phyloP scores from a whole-genome alignment of 179 eudicot species.

The Silene vulgaris region DNA sequence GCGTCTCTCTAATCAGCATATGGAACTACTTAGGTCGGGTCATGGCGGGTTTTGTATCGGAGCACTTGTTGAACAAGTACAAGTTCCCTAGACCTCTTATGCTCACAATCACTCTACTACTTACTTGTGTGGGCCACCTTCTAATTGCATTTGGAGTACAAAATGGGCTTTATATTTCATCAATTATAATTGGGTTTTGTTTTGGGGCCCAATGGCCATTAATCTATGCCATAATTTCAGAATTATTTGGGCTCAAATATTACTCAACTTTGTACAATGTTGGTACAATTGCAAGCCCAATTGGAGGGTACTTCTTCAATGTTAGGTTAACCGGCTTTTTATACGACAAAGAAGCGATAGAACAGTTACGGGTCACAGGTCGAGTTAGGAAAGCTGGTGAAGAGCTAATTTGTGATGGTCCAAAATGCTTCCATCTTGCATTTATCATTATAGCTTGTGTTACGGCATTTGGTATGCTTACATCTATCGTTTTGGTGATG shows the following conservation, averaged over 20 bases:
- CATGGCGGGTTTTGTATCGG: slow-evolving; percentile 20
- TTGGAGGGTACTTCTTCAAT: slow-evolving; percentile 25
- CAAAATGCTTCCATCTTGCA: slow-evolving; percentile 20
- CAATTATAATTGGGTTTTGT: slow-evolving; percentile 25
- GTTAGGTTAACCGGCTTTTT: slow-evolving; percentile 25
- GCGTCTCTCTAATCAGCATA: slow-evolving; percentile 20
- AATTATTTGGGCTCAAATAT: slow-evolving; percentile 29
- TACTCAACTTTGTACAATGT: slow-evolving; percentile 25
- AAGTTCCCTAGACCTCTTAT: slow-evolving; percentile 28
- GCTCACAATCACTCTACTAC: slow-evolving; percentile 13
- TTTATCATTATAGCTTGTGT: slow-evolving; percentile 20
- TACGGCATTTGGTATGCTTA: slow-evolving; percentile 18
- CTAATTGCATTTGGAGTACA: slow-evolving; percentile 19
- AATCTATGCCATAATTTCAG: slow-evolving; percentile 24
- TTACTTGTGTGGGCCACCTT: slow-evolving; percentile 23
- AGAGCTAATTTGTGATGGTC: slow-evolving; percentile 21
- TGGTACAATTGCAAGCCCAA: slow-evolving; percentile 27
- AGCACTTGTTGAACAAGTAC: slow-evolving; percentile 25
- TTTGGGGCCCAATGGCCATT: slow-evolving; percentile 29
- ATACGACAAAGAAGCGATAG: slow-evolving; percentile 26
- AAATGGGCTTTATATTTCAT: slow-evolving; percentile 31
- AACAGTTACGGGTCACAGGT: slow-evolving; percentile 16
- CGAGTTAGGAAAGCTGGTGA: slow-evolving; percentile 14
- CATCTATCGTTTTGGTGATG: slow-evolving; percentile 23
- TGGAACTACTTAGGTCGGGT: slow-evolving; percentile 28